Evolutionary conservation across 257 asterid species (phyloP).

Genomic region (Ilex asprella): DNA sequence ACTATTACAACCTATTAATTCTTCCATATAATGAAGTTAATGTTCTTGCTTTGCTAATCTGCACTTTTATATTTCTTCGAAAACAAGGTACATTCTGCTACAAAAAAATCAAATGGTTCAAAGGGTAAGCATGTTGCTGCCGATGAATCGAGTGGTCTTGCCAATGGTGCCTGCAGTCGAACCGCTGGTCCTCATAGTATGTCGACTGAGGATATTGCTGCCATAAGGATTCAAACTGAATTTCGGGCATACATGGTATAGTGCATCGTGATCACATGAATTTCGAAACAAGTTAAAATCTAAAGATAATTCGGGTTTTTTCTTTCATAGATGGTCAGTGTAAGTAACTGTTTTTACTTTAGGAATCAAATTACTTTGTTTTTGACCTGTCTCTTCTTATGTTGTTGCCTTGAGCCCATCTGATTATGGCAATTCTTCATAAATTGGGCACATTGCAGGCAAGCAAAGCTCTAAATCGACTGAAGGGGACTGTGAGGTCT

Average conservation of each 20-base stretch:
- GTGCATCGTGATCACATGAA: background rate
- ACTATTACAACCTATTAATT: no score
- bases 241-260: slow-evolving; percentile 41
- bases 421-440: no score
- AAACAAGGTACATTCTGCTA: slow-evolving; percentile 12
- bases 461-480: slow-evolving; percentile 33
- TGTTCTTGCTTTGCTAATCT: no score
- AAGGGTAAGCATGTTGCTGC: background rate
- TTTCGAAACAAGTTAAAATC: no score
- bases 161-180: slow-evolving; percentile 25
- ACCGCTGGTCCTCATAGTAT: slow-evolving; percentile 1
- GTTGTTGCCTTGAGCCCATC: no score
- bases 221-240: slow-evolving; percentile 46
- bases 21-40: no score
- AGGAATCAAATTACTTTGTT: no score
- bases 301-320: no score
- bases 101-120: slow-evolving; percentile 15
- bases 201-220: slow-evolving; percentile 36
- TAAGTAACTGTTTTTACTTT: no score
- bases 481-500: slow-evolving; percentile 38
- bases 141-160: slow-evolving; percentile 6
- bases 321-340: no score
- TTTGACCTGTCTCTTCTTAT: no score
- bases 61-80: background rate
- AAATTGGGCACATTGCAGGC: slow-evolving; percentile 27